phyloP scores from a whole-genome alignment of 192 early-diverging fungal genomes.

The Physocladia obscura region DNA sequence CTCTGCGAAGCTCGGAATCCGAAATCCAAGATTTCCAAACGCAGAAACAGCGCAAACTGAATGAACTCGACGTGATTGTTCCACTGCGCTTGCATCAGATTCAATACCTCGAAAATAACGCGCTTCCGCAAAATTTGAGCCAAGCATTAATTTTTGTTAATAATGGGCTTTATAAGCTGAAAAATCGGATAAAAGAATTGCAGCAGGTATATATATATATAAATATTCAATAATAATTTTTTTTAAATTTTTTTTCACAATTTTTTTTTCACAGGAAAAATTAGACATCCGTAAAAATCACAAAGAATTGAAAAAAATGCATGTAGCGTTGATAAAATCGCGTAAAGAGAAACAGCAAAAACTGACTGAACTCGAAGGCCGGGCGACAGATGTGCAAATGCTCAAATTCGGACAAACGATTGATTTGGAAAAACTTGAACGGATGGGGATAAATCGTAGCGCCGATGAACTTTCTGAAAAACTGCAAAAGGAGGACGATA shows the following conservation, averaged over 20 bases:
- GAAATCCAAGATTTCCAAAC: slow-evolving; percentile 72
- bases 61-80: slow-evolving; percentile 62
- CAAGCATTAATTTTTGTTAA: slow-evolving; percentile 56
- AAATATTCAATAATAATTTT: background rate
- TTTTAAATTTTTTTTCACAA: slow-evolving; percentile 7
- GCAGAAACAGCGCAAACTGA: slow-evolving; percentile 64
- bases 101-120: slow-evolving; percentile 49
- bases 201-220: slow-evolving; percentile 48
- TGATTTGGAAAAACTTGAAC: slow-evolving; percentile 63
- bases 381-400: slow-evolving; percentile 62
- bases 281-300: slow-evolving; percentile 60
- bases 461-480: slow-evolving; percentile 65
- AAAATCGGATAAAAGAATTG: slow-evolving; percentile 55
- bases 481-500: slow-evolving; percentile 53
- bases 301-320: slow-evolving; percentile 60
- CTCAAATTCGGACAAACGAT: slow-evolving; percentile 66
- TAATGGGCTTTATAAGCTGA: slow-evolving; percentile 48
- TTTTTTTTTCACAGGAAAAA: slow-evolving; percentile 46
- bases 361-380: slow-evolving; percentile 52
- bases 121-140: slow-evolving; percentile 48
- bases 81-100: slow-evolving; percentile 59
- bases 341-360: slow-evolving; percentile 60
- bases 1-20: slow-evolving; percentile 47
- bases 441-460: slow-evolving; percentile 59
- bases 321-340: slow-evolving; percentile 54